These are phyloP conservation scores for Phyllosticta paracitricarpa DNA, from an alignment of 2,329 filamentous ascomycete species.

Conservation along the genomic window DNA sequence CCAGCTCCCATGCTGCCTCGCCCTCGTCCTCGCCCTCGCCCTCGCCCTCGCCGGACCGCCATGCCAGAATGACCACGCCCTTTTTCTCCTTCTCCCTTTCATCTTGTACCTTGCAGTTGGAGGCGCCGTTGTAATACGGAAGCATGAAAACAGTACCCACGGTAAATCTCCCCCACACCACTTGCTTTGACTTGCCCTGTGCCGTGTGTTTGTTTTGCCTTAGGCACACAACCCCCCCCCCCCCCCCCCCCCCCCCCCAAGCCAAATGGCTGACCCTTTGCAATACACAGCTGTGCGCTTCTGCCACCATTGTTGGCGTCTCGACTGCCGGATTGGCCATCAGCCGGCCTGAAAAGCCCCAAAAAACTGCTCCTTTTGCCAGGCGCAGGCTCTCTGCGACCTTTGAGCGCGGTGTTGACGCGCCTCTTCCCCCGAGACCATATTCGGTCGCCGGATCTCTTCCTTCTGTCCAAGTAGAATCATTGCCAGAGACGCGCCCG, in stretches of 20 bases:
- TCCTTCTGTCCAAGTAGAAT: background rate
- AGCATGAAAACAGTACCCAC: slow-evolving; percentile 39
- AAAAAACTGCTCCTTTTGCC: slow-evolving; percentile 1
- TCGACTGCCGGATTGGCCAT: slow-evolving; percentile 50
- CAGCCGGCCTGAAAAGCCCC: slow-evolving; percentile 38
- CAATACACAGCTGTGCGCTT: slow-evolving; percentile 48
- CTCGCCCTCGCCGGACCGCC: slow-evolving; percentile 14
- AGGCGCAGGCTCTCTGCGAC: background rate
- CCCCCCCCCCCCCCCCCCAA: too few relatives aligned
- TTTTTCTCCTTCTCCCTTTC: slow-evolving; percentile 23
- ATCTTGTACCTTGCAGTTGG: slow-evolving; percentile 25
- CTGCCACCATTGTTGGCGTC: slow-evolving; percentile 50
- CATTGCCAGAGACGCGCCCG: background rate
- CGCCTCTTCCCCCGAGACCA: slow-evolving; percentile 1
- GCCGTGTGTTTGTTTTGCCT: background rate
- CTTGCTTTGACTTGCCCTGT: background rate
- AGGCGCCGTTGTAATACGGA: slow-evolving; percentile 26
- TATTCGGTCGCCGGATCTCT: slow-evolving; percentile 1
- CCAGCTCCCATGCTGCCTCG: slow-evolving; percentile 8
- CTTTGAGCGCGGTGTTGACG: background rate
- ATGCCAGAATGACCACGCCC: slow-evolving; percentile 31
- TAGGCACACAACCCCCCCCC: slow-evolving; percentile 14
- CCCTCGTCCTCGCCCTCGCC: background rate
- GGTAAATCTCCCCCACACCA: slow-evolving; percentile 19
- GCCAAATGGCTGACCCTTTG: slow-evolving; percentile 26